Conservation (phyloP, 2,329 filamentous ascomycete species). For the Pseudogymnoascus sp. region DNA sequence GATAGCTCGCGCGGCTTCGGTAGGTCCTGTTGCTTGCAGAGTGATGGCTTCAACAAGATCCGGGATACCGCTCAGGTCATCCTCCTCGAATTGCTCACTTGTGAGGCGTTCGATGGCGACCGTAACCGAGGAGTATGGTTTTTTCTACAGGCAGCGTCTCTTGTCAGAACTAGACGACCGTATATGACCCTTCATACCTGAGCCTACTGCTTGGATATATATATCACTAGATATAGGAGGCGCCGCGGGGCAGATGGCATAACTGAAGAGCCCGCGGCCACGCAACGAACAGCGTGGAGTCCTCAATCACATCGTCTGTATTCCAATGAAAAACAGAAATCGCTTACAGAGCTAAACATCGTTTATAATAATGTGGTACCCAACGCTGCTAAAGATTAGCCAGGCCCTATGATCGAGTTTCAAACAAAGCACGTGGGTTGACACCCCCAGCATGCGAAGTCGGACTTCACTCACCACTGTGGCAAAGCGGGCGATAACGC, state of each 20-base stretch:
- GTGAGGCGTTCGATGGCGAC: slow-evolving; percentile 88
- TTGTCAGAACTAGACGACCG: not conserved
- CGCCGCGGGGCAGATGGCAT: not conserved
- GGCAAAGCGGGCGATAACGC: not conserved
- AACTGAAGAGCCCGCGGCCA: not conserved
- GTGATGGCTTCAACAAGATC: slow-evolving; percentile 92
- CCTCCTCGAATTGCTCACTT: slow-evolving; percentile 79
- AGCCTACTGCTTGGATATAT: not conserved
- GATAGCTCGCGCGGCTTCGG: slow-evolving; percentile 83
- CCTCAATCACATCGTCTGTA: not conserved
- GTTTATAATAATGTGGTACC: not conserved
- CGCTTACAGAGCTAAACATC: slow-evolving; percentile 2
- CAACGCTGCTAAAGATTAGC: not conserved
- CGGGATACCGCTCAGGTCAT: slow-evolving; percentile 84
- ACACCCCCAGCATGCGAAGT: not conserved
- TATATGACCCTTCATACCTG: no score
- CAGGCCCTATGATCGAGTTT: not conserved
- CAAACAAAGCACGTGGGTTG: not conserved
- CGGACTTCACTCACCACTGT: not conserved
- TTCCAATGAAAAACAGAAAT: not conserved
- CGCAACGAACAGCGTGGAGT: not conserved
- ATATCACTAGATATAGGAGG: not conserved
- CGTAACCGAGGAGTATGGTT: slow-evolving; percentile 88
- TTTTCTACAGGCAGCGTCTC: slow-evolving; percentile 45
- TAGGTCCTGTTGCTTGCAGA: slow-evolving; percentile 76